Evolutionary conservation across 352 stramenopile genomes (phyloP).

Genomic region (Aphanomyces euteiches): DNA sequence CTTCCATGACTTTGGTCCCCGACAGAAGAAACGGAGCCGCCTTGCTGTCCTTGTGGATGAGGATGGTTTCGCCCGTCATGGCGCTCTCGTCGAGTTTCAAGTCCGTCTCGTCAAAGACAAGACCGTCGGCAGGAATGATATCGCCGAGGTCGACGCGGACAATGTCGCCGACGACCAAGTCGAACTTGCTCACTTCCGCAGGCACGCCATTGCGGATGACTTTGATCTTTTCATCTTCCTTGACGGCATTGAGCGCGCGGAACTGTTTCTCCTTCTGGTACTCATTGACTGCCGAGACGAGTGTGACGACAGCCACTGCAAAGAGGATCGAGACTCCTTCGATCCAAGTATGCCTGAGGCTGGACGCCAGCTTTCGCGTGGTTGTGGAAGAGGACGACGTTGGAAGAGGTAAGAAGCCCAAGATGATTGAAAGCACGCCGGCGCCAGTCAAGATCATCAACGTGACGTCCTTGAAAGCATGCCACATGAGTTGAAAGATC

Average conservation of each 20-base stretch:
- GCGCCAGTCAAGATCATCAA: slow-evolving; percentile 61
- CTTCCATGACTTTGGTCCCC: slow-evolving; percentile 61
- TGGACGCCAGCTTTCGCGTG: slow-evolving; percentile 26
- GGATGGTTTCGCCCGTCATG: slow-evolving; percentile 84
- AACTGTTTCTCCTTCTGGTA: slow-evolving; percentile 66
- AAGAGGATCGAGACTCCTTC: slow-evolving; percentile 53
- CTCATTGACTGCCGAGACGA: slow-evolving; percentile 85
- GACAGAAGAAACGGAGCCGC: slow-evolving; percentile 59
- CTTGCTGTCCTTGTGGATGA: slow-evolving; percentile 49
- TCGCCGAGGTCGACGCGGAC: slow-evolving; percentile 49
- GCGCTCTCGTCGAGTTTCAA: slow-evolving; percentile 79
- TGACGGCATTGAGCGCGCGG: slow-evolving; percentile 33
- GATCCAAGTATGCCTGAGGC: slow-evolving; percentile 3
- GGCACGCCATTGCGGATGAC: slow-evolving; percentile 33
- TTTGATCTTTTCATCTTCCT: slow-evolving; percentile 36
- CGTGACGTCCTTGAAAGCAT: slow-evolving; percentile 67
- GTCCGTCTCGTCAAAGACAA: slow-evolving; percentile 67
- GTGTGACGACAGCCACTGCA: slow-evolving; percentile 84
- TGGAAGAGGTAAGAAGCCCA: slow-evolving; percentile 33
- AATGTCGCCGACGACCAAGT: slow-evolving; percentile 68
- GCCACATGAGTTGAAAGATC: slow-evolving; percentile 45
- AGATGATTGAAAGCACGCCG: slow-evolving; percentile 51
- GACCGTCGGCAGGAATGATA: slow-evolving; percentile 78
- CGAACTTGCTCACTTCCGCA: slow-evolving; percentile 35
- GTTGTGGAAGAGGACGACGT: slow-evolving; percentile 44